phyloP scores from a whole-genome alignment of 768 basidiomycete genomes.

The Trametes cingulata region DNA sequence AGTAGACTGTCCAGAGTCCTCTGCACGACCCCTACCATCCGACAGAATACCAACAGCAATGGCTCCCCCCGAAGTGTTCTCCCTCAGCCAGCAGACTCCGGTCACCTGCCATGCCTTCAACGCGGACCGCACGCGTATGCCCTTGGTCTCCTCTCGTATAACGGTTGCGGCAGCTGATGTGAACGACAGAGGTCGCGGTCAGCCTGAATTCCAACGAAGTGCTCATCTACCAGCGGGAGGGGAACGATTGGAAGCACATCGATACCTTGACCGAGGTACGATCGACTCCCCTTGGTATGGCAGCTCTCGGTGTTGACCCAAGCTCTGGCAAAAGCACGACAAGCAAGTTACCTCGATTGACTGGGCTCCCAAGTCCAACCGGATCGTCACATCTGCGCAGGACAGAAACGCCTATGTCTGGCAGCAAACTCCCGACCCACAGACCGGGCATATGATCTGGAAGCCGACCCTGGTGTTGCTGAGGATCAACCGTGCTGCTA shows the following conservation, averaged over 20 bases:
- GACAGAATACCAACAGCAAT: constrained; percentile 32
- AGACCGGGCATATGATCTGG: constrained; percentile 76
- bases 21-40: constrained; percentile 30
- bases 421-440: constrained; percentile 76
- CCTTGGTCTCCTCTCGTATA: too few relatives aligned
- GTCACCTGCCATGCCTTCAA: constrained; percentile 92
- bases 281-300: background rate
- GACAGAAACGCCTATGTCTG: constrained; percentile 99
- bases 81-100: constrained; percentile 78
- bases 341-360: constrained; percentile 97
- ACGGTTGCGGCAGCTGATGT: background rate
- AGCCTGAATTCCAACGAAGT: constrained; percentile 90
- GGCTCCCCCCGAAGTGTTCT: constrained; percentile 77
- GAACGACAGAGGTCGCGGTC: constrained; percentile 77
- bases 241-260: constrained; percentile 64
- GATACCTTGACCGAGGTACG: constrained; percentile 86
- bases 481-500: constrained; percentile 94
- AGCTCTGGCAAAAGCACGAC: constrained; percentile 70
- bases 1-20: constrained; percentile 88
- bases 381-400: constrained; percentile 98
- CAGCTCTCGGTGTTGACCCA: background rate
- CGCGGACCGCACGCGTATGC: constrained; percentile 80
- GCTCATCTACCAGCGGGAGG: constrained; percentile 72
- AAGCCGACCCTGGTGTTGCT: constrained; percentile 96
- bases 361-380: constrained; percentile 96